phyloP scores from a whole-genome alignment of 2,329 filamentous ascomycete genomes.

The Nemania abortiva region DNA sequence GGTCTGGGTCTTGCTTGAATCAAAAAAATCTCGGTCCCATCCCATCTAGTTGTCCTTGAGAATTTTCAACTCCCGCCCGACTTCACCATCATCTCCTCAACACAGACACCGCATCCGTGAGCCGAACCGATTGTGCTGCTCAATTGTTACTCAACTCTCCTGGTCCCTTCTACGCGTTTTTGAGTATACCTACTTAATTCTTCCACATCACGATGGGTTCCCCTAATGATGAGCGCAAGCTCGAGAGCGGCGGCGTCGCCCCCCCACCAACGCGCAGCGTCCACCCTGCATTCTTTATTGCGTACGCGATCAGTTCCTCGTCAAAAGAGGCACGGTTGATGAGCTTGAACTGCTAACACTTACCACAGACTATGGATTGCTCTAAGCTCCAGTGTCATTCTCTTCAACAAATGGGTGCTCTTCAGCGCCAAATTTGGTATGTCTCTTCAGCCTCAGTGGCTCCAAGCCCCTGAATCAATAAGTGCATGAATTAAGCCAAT shows the following conservation, averaged over 20 bases:
- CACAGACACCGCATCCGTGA: conserved; percentile 19
- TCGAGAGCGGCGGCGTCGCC: conserved; percentile 43
- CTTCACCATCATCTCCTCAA: conserved; percentile 28
- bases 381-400: conserved; percentile 85
- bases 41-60: conserved; percentile 30
- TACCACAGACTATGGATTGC: conserved; percentile 78
- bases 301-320: conserved; percentile 37
- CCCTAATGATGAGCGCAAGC: conserved; percentile 44
- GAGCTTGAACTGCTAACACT: conserved; percentile 22
- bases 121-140: conserved; percentile 18
- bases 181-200: conserved; percentile 2
- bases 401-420: conserved; percentile 95
- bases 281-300: conserved; percentile 47
- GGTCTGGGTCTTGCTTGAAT: conserved; percentile 20
- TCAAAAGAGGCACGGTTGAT: background rate
- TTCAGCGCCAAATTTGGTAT: conserved; percentile 80
- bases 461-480: conserved; percentile 10
- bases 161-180: conserved; percentile 1
- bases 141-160: background rate
- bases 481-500: background rate
- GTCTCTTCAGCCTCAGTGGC: conserved; percentile 51
- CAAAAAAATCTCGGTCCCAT: conserved; percentile 32
- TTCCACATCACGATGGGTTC: conserved; percentile 36
- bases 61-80: conserved; percentile 29
- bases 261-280: conserved; percentile 37